phyloP scores from a whole-genome alignment of 805 yeast species.

The Teunomyces panamensis region DNA sequence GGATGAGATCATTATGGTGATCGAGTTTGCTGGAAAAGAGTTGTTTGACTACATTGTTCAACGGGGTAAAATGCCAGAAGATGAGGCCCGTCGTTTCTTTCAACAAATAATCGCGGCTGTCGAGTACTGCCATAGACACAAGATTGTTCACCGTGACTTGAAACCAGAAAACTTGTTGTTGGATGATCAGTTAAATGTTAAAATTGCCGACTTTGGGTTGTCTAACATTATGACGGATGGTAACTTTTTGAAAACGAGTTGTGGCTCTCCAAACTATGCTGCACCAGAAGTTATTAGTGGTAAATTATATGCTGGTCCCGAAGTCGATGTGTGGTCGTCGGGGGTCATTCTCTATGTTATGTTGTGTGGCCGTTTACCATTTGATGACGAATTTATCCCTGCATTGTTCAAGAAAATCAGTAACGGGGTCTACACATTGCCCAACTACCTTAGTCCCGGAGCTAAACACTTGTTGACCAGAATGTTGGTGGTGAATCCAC shows the following conservation, averaged over 20 bases:
- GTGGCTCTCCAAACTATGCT: slow-evolving; percentile 31
- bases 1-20: slow-evolving; percentile 31
- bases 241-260: slow-evolving; percentile 27
- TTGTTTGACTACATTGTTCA: slow-evolving; percentile 29
- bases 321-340: slow-evolving; percentile 29
- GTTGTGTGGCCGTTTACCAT: slow-evolving; percentile 30
- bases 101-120: slow-evolving; percentile 31
- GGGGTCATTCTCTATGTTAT: slow-evolving; percentile 30
- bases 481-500: slow-evolving; percentile 30
- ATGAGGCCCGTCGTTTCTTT: slow-evolving; percentile 28
- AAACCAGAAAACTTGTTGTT: slow-evolving; percentile 69
- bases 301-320: slow-evolving; percentile 30
- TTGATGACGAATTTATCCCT: slow-evolving; percentile 29
- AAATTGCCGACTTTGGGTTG: slow-evolving; percentile 29
- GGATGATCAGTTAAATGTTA: slow-evolving; percentile 28
- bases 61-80: slow-evolving; percentile 28
- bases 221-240: slow-evolving; percentile 33
- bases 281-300: slow-evolving; percentile 33
- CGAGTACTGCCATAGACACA: slow-evolving; percentile 30
- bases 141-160: slow-evolving; percentile 60
- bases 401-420: slow-evolving; percentile 29
- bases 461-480: slow-evolving; percentile 27
- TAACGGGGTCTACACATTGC: slow-evolving; percentile 32
- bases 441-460: slow-evolving; percentile 27
- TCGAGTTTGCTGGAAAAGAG: slow-evolving; percentile 29